Base-by-base conservation (phyloP, 208 protist species). In the Leptomonas pyrrhocoris region DNA sequence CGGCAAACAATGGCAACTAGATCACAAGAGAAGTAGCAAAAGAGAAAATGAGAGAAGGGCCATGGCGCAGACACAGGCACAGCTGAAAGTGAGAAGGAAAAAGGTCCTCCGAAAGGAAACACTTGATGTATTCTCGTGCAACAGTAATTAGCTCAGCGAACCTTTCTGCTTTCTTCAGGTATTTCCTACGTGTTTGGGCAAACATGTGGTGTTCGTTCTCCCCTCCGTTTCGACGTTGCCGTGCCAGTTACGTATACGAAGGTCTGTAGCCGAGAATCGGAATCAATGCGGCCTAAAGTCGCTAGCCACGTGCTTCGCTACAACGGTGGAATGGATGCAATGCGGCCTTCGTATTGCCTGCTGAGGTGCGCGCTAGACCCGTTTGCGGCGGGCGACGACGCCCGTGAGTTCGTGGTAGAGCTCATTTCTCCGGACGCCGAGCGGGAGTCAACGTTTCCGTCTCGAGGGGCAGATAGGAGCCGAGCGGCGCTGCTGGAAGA, bases 401-500 rank as follows among this genome's bases (percentile, higher is more conserved):
- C 60, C 15, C 49, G 72, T 6, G 72, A 77, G 48, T 48, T 61
- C 3, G 42, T 13, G 31, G 54, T 67, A 11, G 72, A 77, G 49
- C 64, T 68, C 28, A 42, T 58, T 15, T 72, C 58, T 0, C 38
- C 64, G 25, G 72, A 77, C 19, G 50, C 38, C 2, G 72, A 56
- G 1, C 46, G 63, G 8, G 56, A 77, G 56, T 48, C 58, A 25
- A 23, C 16, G 28, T 28, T 12, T 25, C 46, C 18, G 11, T 74
- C 73, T n/a, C 46, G 66, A 19, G 50, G 73, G 15, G 59, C 73
- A 13, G 65, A 62, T 2, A 79, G 31, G 12, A 69, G 46, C 19
- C 73, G 53, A 11, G 50, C 56, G 12, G 60, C 66, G 38, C 60
- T 73, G 64, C 60, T 34, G 1, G 73, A 63, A 2, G 73, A 79